Evolutionary conservation across 441 rosid genomes (phyloP), one percentile per base, ranked within the genome.

Genomic region (Populus tomentosa): DNA sequence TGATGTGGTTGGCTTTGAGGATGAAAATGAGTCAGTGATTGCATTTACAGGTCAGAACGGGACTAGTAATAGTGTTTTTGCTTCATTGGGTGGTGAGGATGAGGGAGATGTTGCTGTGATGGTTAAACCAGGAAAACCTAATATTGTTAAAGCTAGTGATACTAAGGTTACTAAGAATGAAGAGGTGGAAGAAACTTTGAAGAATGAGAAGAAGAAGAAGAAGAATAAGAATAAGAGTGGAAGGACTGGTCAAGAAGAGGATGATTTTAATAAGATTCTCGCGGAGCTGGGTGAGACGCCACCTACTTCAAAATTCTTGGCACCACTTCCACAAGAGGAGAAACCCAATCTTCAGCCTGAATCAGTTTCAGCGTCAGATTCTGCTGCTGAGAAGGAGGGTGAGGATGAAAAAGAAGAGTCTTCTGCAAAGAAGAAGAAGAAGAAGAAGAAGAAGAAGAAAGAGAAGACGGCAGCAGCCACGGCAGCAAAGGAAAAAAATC

Each of bases 361-460:
- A 72, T 79, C 85, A 61, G 89, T 81, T 87, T 78, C 81, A 69
- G 76, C 75, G n/a, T 71, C 75, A 32, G 88, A 81, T 72, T 85
- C 84, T 71, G 74, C 67, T n/a, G 92, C 72, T 72, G 97, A 87
- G 82, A 90, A 91, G 84, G 98, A 84, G 82, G 92, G 80, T 71
- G 97, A 90, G 82, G 97, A 90, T 79, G 95, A 84, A 79, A 85
- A 78, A 79, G 94, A 80, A 76, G 95, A 89, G 82, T 88, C 92
- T 82, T 96, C 94, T 74, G 97, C 99, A 89, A 96, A 91, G 85
- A 94, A 86, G 88, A 96, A 86, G 72, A 96, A 94, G 89, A 96
- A 96, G 86, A 96, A 96, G 83, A 90, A n/a, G n/a, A n/a, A 87
- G 81, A 93, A 91, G 79, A 90, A 95, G 68, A 91, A 92, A 79